These are phyloP conservation scores for Chytriomyces sp. DNA, from an alignment of 192 early-diverging fungal genomes.

Conservation along the genomic window DNA sequence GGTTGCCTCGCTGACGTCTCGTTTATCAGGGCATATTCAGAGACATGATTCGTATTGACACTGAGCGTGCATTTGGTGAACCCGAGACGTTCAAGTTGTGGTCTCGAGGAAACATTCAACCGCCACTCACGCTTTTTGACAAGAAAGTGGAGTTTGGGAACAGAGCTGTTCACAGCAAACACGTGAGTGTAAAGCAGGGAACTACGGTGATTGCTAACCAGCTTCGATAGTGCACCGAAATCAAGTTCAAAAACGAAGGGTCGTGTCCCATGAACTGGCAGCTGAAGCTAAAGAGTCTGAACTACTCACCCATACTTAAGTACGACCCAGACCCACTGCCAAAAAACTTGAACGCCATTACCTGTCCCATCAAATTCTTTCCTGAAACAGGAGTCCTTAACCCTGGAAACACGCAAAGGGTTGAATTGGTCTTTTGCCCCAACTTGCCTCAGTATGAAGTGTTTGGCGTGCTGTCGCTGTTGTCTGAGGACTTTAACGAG, in stretches of 20 bases:
- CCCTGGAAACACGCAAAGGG: slow-evolving; percentile 49
- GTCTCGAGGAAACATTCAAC: slow-evolving; percentile 52
- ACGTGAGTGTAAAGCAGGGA: slow-evolving; percentile 38
- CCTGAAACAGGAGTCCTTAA: slow-evolving; percentile 51
- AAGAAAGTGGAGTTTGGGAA: slow-evolving; percentile 62
- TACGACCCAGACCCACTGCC: slow-evolving; percentile 48
- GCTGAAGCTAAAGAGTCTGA: slow-evolving; percentile 33
- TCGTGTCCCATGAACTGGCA: slow-evolving; percentile 51
- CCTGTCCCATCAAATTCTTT: slow-evolving; percentile 49
- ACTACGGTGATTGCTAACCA: background rate
- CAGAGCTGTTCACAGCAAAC: slow-evolving; percentile 49
- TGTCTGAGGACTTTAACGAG: slow-evolving; percentile 55
- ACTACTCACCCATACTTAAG: slow-evolving; percentile 39
- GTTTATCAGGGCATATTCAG: slow-evolving; percentile 41
- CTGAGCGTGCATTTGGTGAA: slow-evolving; percentile 53
- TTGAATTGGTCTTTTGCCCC: slow-evolving; percentile 59
- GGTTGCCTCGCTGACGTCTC: slow-evolving; percentile 3
- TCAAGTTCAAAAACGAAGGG: slow-evolving; percentile 59
- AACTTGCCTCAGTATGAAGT: slow-evolving; percentile 56
- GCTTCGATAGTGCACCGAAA: slow-evolving; percentile 14
- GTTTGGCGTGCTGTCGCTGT: slow-evolving; percentile 39
- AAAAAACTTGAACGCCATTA: slow-evolving; percentile 37
- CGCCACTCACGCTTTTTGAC: slow-evolving; percentile 49
- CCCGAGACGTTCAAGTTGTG: slow-evolving; percentile 44
- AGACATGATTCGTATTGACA: slow-evolving; percentile 42